Percentiles rank a stretch among this genome's conserved stretches.
These are phyloP conservation scores for Polygonum maritimum DNA, from an alignment of 148 eudicot genomes.

Conservation along the genomic window DNA sequence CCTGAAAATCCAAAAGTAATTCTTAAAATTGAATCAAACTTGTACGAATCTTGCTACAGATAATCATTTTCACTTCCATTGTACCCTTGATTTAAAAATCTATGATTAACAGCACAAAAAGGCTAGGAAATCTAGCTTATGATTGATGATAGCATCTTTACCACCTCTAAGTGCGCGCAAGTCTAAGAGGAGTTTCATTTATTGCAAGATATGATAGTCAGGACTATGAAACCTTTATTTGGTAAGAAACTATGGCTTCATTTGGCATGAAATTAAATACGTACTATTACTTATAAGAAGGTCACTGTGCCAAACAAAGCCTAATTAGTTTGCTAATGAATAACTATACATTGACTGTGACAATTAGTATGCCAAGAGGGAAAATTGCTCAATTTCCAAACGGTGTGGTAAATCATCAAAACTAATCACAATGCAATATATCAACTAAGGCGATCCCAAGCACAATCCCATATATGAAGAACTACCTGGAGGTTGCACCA, in stretches of 20 bases:
- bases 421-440: not conserved
- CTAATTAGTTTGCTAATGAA: too few relatives aligned
- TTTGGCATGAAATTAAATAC: not conserved
- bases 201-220: not conserved
- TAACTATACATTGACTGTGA: not conserved
- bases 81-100: not conserved
- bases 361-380: not conserved
- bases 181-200: not conserved
- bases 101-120: not conserved
- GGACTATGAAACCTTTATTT: not conserved
- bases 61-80: not conserved
- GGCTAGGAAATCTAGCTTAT: not conserved
- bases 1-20: slow-evolving; percentile 14
- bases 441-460: not conserved
- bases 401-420: not conserved
- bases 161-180: not conserved
- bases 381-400: not conserved
- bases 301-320: too few relatives aligned
- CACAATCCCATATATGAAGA: not conserved
- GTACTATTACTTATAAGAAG: not conserved
- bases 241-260: not conserved
- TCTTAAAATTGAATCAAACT: not conserved
- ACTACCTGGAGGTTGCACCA: slow-evolving; percentile 12
- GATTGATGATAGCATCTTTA: not conserved
- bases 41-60: not conserved